Evolutionary conservation across 192 early-diverging fungal species (phyloP), one percentile per base, ranked within the genome.

Genomic region (Coemansia sp.): DNA sequence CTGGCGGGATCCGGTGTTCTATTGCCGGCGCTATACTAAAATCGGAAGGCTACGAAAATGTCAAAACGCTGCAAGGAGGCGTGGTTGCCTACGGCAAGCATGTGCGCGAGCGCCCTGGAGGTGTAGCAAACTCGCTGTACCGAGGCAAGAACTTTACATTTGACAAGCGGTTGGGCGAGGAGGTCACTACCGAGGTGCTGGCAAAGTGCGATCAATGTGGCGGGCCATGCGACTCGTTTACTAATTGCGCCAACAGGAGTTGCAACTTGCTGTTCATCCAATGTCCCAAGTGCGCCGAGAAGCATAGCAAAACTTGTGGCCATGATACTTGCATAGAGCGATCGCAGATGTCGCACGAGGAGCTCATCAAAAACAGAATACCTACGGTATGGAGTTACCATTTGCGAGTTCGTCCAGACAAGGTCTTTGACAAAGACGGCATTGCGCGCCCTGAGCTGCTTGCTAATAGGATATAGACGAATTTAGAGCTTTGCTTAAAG

Each of bases 71-170:
- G 4, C 84, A 84, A 33, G 92, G 92, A 60, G 92, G 92, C 34
- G 84, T 93, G 13, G 89, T 90, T 16, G 91, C 92, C 5, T 93
- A 93, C 51, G 92, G 92, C 3, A 74, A 83, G 27, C 88, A 84
- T 56, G 75, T 90, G 21, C 75, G 78, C 14, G 68, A 80, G 17
- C 79, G 81, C 57, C 21, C 64, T 35, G 53, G 44, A 9, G 66
- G 76, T 9, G 24, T 51, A 2, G 41, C 72, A 9, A 35, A 66
- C 7, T 93, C 92, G 3, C 75, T 91, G 9, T 93, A 86, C 69
- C 77, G 70, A 16, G 92, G 92, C 45, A 92, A 89, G 29, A 93
- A 93, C 68, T 93, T 93, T 70, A 93, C 92, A 2, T 93, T 93
- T 66, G 92, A 93, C 72, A 86, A 87, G 59, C 91, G 92, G 1